Evolutionary conservation across 148 eudicot species (phyloP), one percentile per base, ranked within the genome.

Genomic region (Pharnaceum exiguum): DNA sequence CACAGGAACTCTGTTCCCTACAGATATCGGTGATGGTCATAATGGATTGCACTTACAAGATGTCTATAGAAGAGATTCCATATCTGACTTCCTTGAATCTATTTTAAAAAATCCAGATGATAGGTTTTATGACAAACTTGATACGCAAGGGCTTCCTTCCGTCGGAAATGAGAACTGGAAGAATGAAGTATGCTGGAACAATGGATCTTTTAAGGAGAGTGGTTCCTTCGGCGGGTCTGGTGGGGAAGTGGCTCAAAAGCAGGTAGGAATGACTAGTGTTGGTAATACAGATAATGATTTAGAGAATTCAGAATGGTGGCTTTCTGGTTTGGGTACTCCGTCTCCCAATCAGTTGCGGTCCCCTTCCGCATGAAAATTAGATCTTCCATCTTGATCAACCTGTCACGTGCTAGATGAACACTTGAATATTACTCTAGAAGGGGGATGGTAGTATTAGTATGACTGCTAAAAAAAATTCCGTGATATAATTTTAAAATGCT

Each of bases 141-240:
- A 26, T 25, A 13, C 51, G 49, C 58, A 44, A 25, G 55, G 60
- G 32, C 39, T 43, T 37, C 44, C 54, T 18, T 42, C 56, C 29
- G 36, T 37, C 64, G 74, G 62, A 50, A 60, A 36, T 62, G 67
- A 53, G 11, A 5, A 13, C 38, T 26, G 15, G 25, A 35, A 71
- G 49, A 25, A 31, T 55, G 21, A 2, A 18, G 36, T 33, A 31
- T 49, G 55, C 67, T 29, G 44, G 46, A 63, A 62, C 57, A 67
- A 42, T 26, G 28, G 53, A 35, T 55, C 32, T 46, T 44, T 22
- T 18, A 76, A 74, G 53, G 83, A 73, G 46, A 67, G 63, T 68
- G 86, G 75, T 55, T 83, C 84, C n/a, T 66, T 71, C 42, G 70
- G 78, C 42, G 82, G 76, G 51, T 74, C 85, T 35, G 79, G 82